Conservation (phyloP, 768 basidiomycete species). For the Tylopilus subfusipes region DNA sequence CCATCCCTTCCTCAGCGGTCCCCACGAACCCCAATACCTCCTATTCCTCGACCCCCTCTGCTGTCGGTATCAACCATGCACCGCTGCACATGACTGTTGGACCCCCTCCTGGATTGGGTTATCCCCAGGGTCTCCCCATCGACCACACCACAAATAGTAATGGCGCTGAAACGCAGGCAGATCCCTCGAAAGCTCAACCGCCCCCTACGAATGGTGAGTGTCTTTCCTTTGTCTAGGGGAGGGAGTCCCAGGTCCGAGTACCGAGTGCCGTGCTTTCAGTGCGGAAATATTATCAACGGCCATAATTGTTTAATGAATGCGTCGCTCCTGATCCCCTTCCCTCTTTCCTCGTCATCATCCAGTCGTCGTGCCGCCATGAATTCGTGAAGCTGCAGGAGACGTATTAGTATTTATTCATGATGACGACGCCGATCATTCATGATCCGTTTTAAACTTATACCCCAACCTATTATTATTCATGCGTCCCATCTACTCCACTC, state of each 20-base stretch:
- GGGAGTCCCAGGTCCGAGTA: conserved; percentile 77
- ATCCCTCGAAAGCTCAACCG: conserved; percentile 24
- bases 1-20: conserved; percentile 25
- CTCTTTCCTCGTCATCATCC: conserved; percentile 25
- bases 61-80: conserved; percentile 11
- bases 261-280: conserved; percentile 89
- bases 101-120: conserved; percentile 67
- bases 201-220: conserved; percentile 60
- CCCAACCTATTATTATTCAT: conserved; percentile 7
- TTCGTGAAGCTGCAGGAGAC: conserved; percentile 28
- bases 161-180: conserved; percentile 21
- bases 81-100: conserved; percentile 39
- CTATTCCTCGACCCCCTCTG: conserved; percentile 14
- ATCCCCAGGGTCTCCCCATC: conserved; percentile 32
- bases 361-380: conserved; percentile 25
- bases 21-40: conserved; percentile 8
- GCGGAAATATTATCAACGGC: conserved; percentile 75
- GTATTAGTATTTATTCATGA: conserved; percentile 17
- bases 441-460: conserved; percentile 8
- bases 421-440: conserved; percentile 21
- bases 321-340: conserved; percentile 17
- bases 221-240: conserved; percentile 59
- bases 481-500: conserved; percentile 10
- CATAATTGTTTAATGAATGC: conserved; percentile 48
- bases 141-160: conserved; percentile 20